These are phyloP conservation scores for Lotus japonicus DNA, from an alignment of 306 rosid species.

Conservation along the genomic window DNA sequence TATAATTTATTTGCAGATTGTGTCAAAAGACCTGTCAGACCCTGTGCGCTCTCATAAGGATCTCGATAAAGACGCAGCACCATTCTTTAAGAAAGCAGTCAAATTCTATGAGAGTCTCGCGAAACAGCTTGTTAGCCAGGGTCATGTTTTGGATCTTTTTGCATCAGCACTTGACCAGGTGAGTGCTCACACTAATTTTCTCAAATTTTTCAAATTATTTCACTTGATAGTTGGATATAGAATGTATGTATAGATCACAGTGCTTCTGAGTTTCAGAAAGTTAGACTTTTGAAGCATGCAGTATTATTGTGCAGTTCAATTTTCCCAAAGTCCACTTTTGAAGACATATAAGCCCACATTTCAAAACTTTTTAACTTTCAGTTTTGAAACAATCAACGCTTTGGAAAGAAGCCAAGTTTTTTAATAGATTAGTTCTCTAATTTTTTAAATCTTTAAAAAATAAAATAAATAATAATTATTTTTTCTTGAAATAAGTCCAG, in stretches of 20 bases:
- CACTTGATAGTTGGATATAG: not conserved
- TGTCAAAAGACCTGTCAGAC: constrained; percentile 85
- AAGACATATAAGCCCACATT: not conserved
- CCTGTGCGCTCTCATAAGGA: constrained; percentile 98
- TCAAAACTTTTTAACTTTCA: not conserved
- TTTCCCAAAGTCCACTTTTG: not conserved
- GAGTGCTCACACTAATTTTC: constrained; percentile 23
- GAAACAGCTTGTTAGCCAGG: constrained; percentile 90
- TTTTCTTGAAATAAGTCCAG: not conserved
- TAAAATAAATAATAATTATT: not conserved
- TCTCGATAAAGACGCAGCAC: constrained; percentile 96
- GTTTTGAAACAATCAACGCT: not conserved
- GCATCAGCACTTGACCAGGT: constrained; percentile 99
- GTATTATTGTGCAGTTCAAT: not conserved
- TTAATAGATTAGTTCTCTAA: not conserved
- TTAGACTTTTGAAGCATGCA: not conserved
- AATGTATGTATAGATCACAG: constrained; percentile 2
- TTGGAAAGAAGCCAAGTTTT: not conserved
- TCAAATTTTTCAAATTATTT: constrained; percentile 1
- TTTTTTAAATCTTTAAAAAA: not conserved
- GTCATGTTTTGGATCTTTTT: constrained; percentile 87
- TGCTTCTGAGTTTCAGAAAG: not conserved
- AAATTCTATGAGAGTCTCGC: constrained; percentile 80
- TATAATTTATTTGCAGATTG: constrained; percentile 55
- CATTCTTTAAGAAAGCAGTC: constrained; percentile 86